A percentile compares a stretch with the other conserved stretches of the same genome.
Conservation (phyloP, 129 eudicot species). For the Gnaphalium uliginosum region DNA sequence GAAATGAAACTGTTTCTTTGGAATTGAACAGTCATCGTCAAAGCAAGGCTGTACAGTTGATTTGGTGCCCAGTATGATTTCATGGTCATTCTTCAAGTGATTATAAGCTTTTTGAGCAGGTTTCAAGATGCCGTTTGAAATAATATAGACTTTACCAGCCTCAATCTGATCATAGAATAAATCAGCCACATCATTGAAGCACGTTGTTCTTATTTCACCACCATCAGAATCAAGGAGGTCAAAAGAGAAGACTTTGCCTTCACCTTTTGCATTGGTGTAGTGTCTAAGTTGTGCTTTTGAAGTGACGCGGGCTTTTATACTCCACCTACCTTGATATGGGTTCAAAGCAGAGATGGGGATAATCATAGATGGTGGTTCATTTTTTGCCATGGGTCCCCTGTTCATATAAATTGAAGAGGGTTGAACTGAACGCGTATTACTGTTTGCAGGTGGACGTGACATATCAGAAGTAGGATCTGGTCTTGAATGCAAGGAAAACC, state of each 20-base stretch:
- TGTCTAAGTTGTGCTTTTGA: slow-evolving; percentile 67
- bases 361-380: slow-evolving; percentile 62
- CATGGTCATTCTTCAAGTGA: slow-evolving; percentile 83
- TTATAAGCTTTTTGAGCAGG: slow-evolving; percentile 79
- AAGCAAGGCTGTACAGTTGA: slow-evolving; percentile 72
- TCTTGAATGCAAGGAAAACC: not conserved
- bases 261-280: slow-evolving; percentile 78
- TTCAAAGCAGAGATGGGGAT: slow-evolving; percentile 79
- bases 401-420: slow-evolving; percentile 66
- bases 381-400: slow-evolving; percentile 76
- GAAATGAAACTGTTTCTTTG: slow-evolving; percentile 75
- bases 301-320: slow-evolving; percentile 88
- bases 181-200: slow-evolving; percentile 91
- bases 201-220: slow-evolving; percentile 84
- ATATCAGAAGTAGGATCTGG: slow-evolving; percentile 7
- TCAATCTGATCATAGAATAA: slow-evolving; percentile 66
- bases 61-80: slow-evolving; percentile 57
- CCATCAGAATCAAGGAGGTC: slow-evolving; percentile 87
- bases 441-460: slow-evolving; percentile 50
- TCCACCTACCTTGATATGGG: slow-evolving; percentile 96
- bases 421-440: slow-evolving; percentile 54
- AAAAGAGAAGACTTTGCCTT: slow-evolving; percentile 85
- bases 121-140: slow-evolving; percentile 73
- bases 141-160: slow-evolving; percentile 60
- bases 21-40: slow-evolving; percentile 70